A percentile compares a stretch with the other conserved stretches of the same genome.
These are phyloP conservation scores for Torulaspora indica DNA, from an alignment of 805 yeast genomes.

Conservation along the genomic window DNA sequence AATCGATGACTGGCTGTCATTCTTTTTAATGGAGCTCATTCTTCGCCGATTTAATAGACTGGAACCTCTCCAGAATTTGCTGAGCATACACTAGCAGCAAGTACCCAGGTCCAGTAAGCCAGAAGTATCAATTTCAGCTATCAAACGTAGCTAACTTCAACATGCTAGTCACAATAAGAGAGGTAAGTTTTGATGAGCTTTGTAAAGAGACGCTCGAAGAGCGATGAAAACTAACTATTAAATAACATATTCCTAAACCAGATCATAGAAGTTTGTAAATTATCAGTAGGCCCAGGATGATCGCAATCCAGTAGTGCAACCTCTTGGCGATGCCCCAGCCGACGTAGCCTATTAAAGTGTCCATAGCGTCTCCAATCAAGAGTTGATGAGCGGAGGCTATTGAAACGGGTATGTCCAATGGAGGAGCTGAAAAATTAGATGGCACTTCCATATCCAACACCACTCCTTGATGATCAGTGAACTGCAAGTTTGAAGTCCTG, in stretches of 20 bases:
- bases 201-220: neutral
- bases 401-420: slow-evolving; percentile 1
- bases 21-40: neutral
- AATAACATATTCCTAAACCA: neutral
- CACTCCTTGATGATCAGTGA: slow-evolving; percentile 84
- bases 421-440: slow-evolving; percentile 1
- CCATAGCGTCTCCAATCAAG: slow-evolving; percentile 17
- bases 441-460: slow-evolving; percentile 49
- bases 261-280: slow-evolving; percentile 3
- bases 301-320: slow-evolving; percentile 12
- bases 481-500: slow-evolving; percentile 37
- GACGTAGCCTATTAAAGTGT: slow-evolving; percentile 25
- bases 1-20: neutral
- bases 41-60: neutral
- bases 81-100: neutral
- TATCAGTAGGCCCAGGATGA: slow-evolving; percentile 2
- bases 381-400: slow-evolving; percentile 7
- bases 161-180: no score
- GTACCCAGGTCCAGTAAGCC: neutral
- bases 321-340: slow-evolving; percentile 24
- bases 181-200: neutral
- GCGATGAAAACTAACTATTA: neutral
- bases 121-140: no score
- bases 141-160: no score
- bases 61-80: neutral